A percentile compares a stretch with the other conserved stretches of the same genome.
These are phyloP conservation scores for Penicillium brasilianum DNA, from an alignment of 2,329 filamentous ascomycete species.

Conservation along the genomic window DNA sequence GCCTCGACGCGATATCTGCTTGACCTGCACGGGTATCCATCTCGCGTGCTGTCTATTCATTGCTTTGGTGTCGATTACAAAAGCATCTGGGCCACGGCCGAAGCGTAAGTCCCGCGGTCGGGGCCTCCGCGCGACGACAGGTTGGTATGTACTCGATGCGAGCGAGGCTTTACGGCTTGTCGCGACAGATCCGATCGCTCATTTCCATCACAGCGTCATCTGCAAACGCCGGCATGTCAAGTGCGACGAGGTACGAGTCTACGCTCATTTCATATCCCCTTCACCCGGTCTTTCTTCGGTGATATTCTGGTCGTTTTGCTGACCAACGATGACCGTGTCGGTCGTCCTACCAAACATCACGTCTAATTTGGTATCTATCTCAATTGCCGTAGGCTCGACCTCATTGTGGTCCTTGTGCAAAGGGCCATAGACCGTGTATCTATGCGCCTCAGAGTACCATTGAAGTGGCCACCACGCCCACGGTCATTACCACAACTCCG, in stretches of 20 bases:
- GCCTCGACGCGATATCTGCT: constrained; percentile 1
- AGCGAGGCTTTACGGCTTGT: not conserved
- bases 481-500: not conserved
- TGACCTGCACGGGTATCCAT: not conserved
- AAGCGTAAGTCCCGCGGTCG: constrained; percentile 37
- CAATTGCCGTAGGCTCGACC: constrained; percentile 25
- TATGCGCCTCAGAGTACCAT: constrained; percentile 18
- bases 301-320: not conserved
- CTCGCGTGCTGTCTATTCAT: not conserved
- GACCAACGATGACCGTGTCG: not conserved
- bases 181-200: constrained; percentile 10
- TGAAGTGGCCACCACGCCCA: not conserved
- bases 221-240: constrained; percentile 40
- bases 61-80: constrained; percentile 8
- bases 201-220: constrained; percentile 22
- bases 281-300: not conserved
- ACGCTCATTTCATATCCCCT: not conserved
- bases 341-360: not conserved
- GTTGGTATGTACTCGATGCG: constrained; percentile 30
- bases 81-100: constrained; percentile 11
- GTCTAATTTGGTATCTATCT: constrained; percentile 2
- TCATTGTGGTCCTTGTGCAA: constrained; percentile 35
- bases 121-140: constrained; percentile 36
- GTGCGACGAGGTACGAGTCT: constrained; percentile 33
- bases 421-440: constrained; percentile 33